Conservation (phyloP, 2,329 filamentous ascomycete species). For the Pseudogymnoascus sp. region DNA sequence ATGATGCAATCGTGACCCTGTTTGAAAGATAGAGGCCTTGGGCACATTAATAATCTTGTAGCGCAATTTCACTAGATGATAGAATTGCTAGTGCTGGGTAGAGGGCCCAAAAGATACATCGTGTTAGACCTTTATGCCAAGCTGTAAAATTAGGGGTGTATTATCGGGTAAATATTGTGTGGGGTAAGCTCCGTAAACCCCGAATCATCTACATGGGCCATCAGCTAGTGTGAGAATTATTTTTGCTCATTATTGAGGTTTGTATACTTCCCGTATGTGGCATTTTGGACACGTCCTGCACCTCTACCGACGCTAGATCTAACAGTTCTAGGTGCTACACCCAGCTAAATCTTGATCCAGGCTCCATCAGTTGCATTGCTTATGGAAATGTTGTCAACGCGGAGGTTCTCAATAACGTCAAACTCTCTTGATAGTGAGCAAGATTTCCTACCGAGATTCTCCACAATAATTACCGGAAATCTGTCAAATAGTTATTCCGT, state of each 20-base stretch:
- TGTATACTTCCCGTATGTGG: conserved; percentile 50
- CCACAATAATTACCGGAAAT: conserved; percentile 38
- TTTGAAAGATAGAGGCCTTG: neutral
- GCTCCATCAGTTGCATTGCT: conserved; percentile 47
- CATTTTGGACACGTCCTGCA: conserved; percentile 49
- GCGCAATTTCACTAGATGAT: too few species aligned
- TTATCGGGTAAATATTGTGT: too few species aligned
- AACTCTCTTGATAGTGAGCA: conserved; percentile 47
- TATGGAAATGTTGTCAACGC: conserved; percentile 41
- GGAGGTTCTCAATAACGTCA: conserved; percentile 51
- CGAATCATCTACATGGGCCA: too few species aligned
- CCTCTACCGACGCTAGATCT: conserved; percentile 52
- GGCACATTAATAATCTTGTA: neutral
- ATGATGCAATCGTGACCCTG: neutral
- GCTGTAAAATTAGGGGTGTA: too few species aligned
- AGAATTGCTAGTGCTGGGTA: too few species aligned
- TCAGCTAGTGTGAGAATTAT: too few species aligned
- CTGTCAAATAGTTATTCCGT: neutral
- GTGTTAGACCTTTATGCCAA: too few species aligned
- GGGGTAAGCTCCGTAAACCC: too few species aligned
- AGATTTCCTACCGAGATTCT: conserved; percentile 53
- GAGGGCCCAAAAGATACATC: too few species aligned
- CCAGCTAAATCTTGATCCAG: conserved; percentile 55
- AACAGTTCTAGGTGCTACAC: conserved; percentile 36
- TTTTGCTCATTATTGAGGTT: conserved; percentile 43